Conservation (phyloP, 106 monocot species). For the Acanthochlamys bracteata region DNA sequence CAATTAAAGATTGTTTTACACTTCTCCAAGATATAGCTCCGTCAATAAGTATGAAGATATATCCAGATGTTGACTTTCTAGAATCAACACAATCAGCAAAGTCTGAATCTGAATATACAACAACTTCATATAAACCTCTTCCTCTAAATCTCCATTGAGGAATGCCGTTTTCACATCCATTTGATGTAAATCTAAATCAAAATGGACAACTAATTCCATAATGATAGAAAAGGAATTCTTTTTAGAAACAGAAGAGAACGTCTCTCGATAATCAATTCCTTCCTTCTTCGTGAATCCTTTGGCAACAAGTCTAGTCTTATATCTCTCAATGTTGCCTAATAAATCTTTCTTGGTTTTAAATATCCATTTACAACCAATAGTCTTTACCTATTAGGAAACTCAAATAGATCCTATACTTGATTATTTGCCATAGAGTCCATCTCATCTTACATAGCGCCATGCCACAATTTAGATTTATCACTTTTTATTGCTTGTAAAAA, state of each 20-base stretch:
- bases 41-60: background rate
- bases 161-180: slow-evolving; percentile 7
- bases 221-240: background rate
- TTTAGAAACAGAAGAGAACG: background rate
- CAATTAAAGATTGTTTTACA: background rate
- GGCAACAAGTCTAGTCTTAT: slow-evolving; percentile 5
- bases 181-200: slow-evolving; percentile 5
- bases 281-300: background rate
- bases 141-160: background rate
- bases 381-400: background rate
- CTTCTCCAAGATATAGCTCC: background rate
- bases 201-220: slow-evolving; percentile 4
- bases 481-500: background rate
- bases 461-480: background rate
- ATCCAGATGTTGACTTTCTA: background rate
- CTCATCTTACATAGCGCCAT: background rate
- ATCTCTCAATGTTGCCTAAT: background rate
- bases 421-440: background rate
- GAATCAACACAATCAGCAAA: slow-evolving; percentile 2
- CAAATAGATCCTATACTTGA: background rate
- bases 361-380: slow-evolving; percentile 1
- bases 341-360: slow-evolving; percentile 2
- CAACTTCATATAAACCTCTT: slow-evolving; percentile 4
- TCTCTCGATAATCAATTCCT: background rate
- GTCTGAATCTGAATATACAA: slow-evolving; percentile 9